Evolutionary conservation across 179 eudicot species (phyloP).

Genomic region (Patellifolia procumbens): DNA sequence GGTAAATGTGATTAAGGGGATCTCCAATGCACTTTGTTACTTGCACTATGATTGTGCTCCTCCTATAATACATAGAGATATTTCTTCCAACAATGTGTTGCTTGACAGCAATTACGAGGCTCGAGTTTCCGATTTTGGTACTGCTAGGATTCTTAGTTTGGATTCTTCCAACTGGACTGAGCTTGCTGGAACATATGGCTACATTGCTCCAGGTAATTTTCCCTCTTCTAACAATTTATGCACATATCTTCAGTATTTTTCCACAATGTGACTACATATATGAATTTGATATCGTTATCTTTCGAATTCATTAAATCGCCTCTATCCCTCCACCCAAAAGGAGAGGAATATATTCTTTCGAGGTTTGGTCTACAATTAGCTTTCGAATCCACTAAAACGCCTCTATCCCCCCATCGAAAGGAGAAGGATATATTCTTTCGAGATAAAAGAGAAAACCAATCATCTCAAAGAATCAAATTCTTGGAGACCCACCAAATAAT

Average conservation of each 20-base stretch:
- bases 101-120: slow-evolving; percentile 38
- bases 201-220: slow-evolving; percentile 51
- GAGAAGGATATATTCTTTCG: no score
- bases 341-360: no score
- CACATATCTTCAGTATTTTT: neutral
- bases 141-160: slow-evolving; percentile 36
- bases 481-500: no score
- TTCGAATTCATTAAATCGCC: no score
- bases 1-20: slow-evolving; percentile 35
- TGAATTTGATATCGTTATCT: no score
- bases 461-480: no score
- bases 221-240: neutral
- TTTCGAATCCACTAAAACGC: no score
- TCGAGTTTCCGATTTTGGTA: slow-evolving; percentile 54
- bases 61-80: slow-evolving; percentile 46
- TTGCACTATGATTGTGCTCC: slow-evolving; percentile 57
- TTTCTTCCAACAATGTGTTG: slow-evolving; percentile 51
- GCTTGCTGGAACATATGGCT: slow-evolving; percentile 53
- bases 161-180: slow-evolving; percentile 41
- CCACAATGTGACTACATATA: neutral
- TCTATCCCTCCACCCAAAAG: no score
- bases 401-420: no score
- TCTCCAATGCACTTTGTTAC: slow-evolving; percentile 47
- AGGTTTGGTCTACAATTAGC: no score
- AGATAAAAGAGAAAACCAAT: no score